These are phyloP conservation scores for Halenospora varia DNA, from an alignment of 495 filamentous ascomycete species.

Conservation along the genomic window DNA sequence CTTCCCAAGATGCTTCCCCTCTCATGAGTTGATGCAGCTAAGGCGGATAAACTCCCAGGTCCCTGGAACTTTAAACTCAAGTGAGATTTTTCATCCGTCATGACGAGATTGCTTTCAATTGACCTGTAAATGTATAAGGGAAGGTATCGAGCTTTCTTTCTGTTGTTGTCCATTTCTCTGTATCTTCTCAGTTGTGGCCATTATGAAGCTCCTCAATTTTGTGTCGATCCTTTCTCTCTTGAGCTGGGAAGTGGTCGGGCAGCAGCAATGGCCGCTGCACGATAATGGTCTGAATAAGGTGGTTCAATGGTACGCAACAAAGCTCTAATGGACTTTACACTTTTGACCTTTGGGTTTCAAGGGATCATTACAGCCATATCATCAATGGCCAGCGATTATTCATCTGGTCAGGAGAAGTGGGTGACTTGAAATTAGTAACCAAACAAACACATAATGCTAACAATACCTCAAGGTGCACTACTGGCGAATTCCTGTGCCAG, in stretches of 20 bases:
- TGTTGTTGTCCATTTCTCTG: neutral
- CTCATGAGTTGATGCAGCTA: too few species aligned
- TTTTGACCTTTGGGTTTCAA: neutral
- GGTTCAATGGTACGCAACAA: slow-evolving; percentile 37
- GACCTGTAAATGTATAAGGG: neutral
- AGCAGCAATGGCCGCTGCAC: slow-evolving; percentile 40
- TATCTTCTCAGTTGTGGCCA: neutral
- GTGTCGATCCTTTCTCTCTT: neutral
- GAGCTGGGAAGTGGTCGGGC: neutral
- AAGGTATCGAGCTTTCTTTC: neutral
- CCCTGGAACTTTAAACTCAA: neutral
- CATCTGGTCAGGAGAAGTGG: slow-evolving; percentile 50
- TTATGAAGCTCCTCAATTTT: neutral
- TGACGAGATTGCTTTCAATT: neutral
- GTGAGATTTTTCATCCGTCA: neutral
- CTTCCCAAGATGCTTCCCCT: neutral
- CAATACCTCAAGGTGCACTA: slow-evolving; percentile 41
- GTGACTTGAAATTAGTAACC: slow-evolving; percentile 9
- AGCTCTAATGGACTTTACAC: neutral
- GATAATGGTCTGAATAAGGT: slow-evolving; percentile 46
- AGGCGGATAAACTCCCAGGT: too few species aligned
- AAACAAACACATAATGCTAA: neutral
- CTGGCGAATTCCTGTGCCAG: slow-evolving; percentile 51
- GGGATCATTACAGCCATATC: slow-evolving; percentile 57
- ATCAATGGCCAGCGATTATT: slow-evolving; percentile 53